Evolutionary conservation across 2,329 filamentous ascomycete genomes (phyloP), one percentile per base, ranked within the genome.

Genomic region (Curvularia sp.): DNA sequence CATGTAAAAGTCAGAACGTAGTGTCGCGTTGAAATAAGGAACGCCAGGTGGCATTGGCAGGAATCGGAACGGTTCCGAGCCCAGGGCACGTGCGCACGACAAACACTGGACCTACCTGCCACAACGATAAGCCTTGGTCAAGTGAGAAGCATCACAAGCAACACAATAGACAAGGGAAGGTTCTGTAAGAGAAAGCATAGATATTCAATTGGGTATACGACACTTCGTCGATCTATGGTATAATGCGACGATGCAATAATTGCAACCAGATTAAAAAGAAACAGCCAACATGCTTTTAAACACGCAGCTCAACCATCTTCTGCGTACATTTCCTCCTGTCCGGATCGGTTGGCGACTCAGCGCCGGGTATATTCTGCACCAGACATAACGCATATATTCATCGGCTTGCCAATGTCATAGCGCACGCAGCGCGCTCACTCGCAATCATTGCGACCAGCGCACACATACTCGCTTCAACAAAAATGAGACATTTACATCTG

Each of bases 361-460:
- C 65, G 66, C 69, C 68, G 68, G 68, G 68, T 70, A 70, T 70
- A 61, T 62, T 64, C 64, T 64, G 55, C 56, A 52, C 53, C 58
- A 57, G 53, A 55, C 55, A 48, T 53, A 48, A 47, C 30, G 51
- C 53, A 50, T 55, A 43, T 39, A 57, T 53, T 33, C 50, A 54
- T 66, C 61, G 58, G 54, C 59, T 62, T 44, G 55, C 57, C 61
- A 58, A 67, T 53, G 46, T 58, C 44, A 50, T 39, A 59, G 54
- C 59, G 61, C 60, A 61, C 60, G 47, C 55, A 58, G 53, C 55
- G 50, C 66, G 48, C 52, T 55, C 18, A 54, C 20, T 66, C 52
- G 50, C 55, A 60, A 49, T 47, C 26, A 31, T 56, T 53, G 62
- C 62, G 63, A 55, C 62, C 65, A 64, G 63, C 65, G 62, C 60